phyloP scores from a whole-genome alignment of 2,329 filamentous ascomycete species.

The Seiridium unicorne region DNA sequence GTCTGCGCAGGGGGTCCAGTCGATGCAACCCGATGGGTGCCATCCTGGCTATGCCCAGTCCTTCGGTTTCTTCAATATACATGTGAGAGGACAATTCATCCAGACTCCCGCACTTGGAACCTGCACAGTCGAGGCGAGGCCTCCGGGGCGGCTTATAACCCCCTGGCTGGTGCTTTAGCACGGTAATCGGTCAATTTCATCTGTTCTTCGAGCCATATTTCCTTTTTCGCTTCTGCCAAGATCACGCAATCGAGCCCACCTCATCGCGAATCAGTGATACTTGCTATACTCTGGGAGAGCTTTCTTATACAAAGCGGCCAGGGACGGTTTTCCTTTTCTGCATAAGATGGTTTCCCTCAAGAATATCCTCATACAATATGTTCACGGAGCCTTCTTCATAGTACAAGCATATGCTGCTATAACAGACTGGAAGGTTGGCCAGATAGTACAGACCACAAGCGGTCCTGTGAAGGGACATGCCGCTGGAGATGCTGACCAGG shows the following conservation, averaged over 20 bases:
- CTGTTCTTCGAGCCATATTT: neutral
- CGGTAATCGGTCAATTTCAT: neutral
- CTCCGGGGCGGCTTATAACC: no score
- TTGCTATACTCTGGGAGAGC: neutral
- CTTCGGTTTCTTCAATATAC: neutral
- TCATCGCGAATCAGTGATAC: neutral
- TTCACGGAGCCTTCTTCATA: neutral
- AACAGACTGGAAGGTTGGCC: slow-evolving; percentile 1
- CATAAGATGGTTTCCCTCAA: neutral
- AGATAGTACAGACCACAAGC: slow-evolving; percentile 3
- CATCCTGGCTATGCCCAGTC: neutral
- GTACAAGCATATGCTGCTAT: neutral
- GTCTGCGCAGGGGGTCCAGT: neutral
- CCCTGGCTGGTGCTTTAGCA: no score
- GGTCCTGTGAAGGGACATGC: slow-evolving; percentile 4
- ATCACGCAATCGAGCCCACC: neutral
- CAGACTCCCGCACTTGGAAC: neutral
- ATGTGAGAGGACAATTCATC: neutral
- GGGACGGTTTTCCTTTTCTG: neutral
- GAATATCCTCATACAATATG: neutral
- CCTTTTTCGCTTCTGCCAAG: neutral
- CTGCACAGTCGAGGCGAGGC: no score
- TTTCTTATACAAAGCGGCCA: neutral
- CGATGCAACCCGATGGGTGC: neutral
- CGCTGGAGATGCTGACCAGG: neutral